Percentiles rank a stretch among this genome's conserved stretches.
Conservation (phyloP, 1,284 basidiomycete species). For the Trametes sp. region DNA sequence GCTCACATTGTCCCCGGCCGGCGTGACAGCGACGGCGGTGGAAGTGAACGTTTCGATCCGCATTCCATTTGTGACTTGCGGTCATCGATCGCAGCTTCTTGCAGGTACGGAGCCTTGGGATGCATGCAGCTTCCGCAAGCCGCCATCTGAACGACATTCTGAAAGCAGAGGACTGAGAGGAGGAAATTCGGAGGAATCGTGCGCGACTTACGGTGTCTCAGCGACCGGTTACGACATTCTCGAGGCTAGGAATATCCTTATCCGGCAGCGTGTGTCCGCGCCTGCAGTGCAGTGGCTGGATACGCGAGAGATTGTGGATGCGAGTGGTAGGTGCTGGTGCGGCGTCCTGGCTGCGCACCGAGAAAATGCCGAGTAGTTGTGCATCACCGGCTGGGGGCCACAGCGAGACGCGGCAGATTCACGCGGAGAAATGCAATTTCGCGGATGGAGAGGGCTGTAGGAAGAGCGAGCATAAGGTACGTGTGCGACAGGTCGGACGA, state of each 20-base stretch:
- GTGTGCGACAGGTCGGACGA: constrained; percentile 8
- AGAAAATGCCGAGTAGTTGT: constrained; percentile 25
- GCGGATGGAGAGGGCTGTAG: not conserved
- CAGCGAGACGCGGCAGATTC: constrained; percentile 9
- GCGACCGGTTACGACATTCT: constrained; percentile 6
- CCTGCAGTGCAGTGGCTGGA: constrained; percentile 11
- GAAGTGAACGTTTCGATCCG: not conserved
- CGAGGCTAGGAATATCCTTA: constrained; percentile 8
- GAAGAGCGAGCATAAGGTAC: constrained; percentile 1
- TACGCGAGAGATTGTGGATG: constrained; percentile 22
- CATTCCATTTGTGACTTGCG: not conserved
- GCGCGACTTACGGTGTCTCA: constrained; percentile 18
- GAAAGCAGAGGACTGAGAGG: constrained; percentile 14
- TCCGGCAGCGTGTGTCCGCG: constrained; percentile 10
- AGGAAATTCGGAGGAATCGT: constrained; percentile 30
- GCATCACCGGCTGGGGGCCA: constrained; percentile 5
- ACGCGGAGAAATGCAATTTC: constrained; percentile 16
- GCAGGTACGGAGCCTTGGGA: constrained; percentile 8
- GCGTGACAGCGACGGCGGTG: not conserved
- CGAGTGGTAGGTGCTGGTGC: constrained; percentile 13
- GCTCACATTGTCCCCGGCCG: not conserved
- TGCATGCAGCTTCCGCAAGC: not conserved
- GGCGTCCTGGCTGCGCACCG: constrained; percentile 24
- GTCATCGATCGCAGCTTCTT: constrained; percentile 12
- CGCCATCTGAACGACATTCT: not conserved